phyloP scores from a whole-genome alignment of 192 early-diverging fungal species.

The Coemansia sp. region DNA sequence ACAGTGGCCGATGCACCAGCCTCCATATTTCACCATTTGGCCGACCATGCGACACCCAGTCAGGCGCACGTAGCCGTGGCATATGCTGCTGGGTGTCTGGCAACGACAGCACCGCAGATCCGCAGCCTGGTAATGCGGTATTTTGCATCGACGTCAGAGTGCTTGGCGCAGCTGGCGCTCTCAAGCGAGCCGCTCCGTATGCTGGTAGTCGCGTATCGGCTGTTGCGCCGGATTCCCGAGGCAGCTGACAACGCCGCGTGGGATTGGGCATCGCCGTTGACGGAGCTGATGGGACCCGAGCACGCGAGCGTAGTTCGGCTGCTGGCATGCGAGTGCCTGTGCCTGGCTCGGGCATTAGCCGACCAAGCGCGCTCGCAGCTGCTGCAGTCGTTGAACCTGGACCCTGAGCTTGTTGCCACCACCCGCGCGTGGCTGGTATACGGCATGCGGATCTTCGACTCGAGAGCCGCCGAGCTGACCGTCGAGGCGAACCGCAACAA shows the following conservation, averaged over 20 bases:
- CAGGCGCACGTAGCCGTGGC: constrained; percentile 47
- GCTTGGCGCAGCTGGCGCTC: constrained; percentile 17
- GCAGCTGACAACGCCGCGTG: constrained; percentile 15
- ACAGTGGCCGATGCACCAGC: constrained; percentile 48
- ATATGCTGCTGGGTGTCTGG: constrained; percentile 59
- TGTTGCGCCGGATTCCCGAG: constrained; percentile 56
- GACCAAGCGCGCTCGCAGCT: constrained; percentile 30
- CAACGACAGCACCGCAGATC: constrained; percentile 72
- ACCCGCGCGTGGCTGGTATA: constrained; percentile 27
- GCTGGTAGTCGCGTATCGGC: constrained; percentile 50
- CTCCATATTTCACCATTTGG: constrained; percentile 23
- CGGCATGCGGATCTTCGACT: constrained; percentile 23
- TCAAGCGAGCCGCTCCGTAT: background rate
- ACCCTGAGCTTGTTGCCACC: constrained; percentile 2
- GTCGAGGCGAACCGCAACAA: constrained; percentile 5
- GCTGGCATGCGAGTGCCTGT: constrained; percentile 40
- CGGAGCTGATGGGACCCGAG: constrained; percentile 23
- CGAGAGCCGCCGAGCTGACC: constrained; percentile 9
- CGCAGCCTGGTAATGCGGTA: constrained; percentile 55
- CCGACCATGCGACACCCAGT: background rate
- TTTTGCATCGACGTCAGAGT: constrained; percentile 11
- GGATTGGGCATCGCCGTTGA: constrained; percentile 37
- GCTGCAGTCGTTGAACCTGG: background rate
- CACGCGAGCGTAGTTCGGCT: constrained; percentile 7
- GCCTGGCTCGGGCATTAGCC: constrained; percentile 17